phyloP scores from a whole-genome alignment of 805 yeast genomes.

The Hanseniaspora osmophila region DNA sequence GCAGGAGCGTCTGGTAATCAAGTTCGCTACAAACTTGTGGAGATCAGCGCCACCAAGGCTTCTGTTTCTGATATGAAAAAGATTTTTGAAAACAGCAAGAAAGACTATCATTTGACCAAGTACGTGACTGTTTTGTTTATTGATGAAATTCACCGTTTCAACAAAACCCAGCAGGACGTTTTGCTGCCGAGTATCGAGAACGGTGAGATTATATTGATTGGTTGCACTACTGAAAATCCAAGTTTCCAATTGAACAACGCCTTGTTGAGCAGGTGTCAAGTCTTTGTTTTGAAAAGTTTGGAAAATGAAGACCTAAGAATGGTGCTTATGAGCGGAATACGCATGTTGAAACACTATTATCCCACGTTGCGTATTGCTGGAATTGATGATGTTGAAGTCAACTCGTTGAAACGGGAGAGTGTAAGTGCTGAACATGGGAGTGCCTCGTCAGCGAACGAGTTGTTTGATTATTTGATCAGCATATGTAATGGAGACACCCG shows the following conservation, averaged over 20 bases:
- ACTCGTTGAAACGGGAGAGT: slow-evolving; percentile 23
- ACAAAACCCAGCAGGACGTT: slow-evolving; percentile 76
- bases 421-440: background rate
- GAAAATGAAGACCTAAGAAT: slow-evolving; percentile 31
- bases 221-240: slow-evolving; percentile 97
- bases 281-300: slow-evolving; percentile 52
- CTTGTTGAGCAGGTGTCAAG: slow-evolving; percentile 67
- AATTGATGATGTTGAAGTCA: slow-evolving; percentile 29
- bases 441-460: slow-evolving; percentile 19
- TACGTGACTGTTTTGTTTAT: slow-evolving; percentile 61
- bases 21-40: slow-evolving; percentile 39
- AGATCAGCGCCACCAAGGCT: slow-evolving; percentile 72
- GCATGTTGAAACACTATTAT: slow-evolving; percentile 40
- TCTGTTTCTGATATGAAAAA: slow-evolving; percentile 42
- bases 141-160: slow-evolving; percentile 87
- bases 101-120: slow-evolving; percentile 27
- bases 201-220: slow-evolving; percentile 70
- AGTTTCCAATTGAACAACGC: slow-evolving; percentile 72
- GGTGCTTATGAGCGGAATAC: slow-evolving; percentile 25
- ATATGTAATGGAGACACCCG: slow-evolving; percentile 83
- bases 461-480: slow-evolving; percentile 54
- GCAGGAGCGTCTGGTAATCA: background rate
- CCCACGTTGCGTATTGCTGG: slow-evolving; percentile 35
- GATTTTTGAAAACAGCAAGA: slow-evolving; percentile 32
- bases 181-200: slow-evolving; percentile 72